A percentile compares a stretch with the other conserved stretches of the same genome.
phyloP scores from a whole-genome alignment of 345 rosid species.

The Eucalyptus polybractea region DNA sequence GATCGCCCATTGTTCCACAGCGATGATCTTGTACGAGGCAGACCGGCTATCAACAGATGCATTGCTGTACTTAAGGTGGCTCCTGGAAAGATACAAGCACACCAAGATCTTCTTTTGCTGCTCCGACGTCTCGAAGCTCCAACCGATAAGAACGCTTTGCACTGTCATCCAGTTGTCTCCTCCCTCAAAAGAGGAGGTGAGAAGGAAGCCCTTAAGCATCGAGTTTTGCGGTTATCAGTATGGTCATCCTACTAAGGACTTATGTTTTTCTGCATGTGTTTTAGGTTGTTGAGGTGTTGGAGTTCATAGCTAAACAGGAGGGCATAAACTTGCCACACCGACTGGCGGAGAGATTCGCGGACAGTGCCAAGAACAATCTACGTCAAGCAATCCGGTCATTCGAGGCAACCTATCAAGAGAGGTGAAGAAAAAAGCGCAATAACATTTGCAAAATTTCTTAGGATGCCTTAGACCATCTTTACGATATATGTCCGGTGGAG shows the following conservation, averaged over 20 bases:
- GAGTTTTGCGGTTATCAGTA: not conserved
- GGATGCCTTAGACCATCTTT: not conserved
- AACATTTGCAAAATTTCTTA: not conserved
- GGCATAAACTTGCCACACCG: constrained; percentile 15
- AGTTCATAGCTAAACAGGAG: constrained; percentile 38
- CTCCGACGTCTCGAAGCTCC: constrained; percentile 39
- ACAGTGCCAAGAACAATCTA: constrained; percentile 35
- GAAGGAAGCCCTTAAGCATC: not conserved
- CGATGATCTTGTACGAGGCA: constrained; percentile 34
- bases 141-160: constrained; percentile 33
- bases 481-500: not conserved
- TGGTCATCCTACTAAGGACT: not conserved
- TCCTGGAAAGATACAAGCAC: constrained; percentile 29
- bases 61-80: constrained; percentile 39
- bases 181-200: constrained; percentile 42
- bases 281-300: constrained; percentile 39
- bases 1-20: constrained; percentile 1
- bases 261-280: not conserved
- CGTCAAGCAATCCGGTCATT: constrained; percentile 61
- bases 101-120: constrained; percentile 51
- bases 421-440: not conserved
- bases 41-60: constrained; percentile 42
- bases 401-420: constrained; percentile 31
- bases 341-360: constrained; percentile 27
- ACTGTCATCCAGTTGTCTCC: constrained; percentile 19